Conservation (phyloP, 2,329 filamentous ascomycete species). For the Colletotrichum lentis region DNA sequence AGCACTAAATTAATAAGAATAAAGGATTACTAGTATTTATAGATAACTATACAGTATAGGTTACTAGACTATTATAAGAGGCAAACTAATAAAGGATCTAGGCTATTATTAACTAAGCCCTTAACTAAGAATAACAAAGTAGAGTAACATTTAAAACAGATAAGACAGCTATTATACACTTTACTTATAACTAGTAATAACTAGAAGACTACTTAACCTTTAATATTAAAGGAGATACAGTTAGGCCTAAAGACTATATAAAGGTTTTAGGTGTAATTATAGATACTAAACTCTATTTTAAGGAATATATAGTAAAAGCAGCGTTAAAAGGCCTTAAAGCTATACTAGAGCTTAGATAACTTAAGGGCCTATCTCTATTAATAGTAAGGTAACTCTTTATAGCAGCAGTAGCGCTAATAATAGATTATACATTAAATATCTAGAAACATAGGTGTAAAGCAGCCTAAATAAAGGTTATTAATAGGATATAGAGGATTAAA, state of each 20-base stretch:
- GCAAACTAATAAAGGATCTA: slow-evolving; percentile 39
- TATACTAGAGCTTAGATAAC: slow-evolving; percentile 30
- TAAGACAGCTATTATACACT: slow-evolving; percentile 42
- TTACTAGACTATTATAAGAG: slow-evolving; percentile 1
- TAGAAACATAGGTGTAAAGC: slow-evolving; percentile 3
- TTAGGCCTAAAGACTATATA: background rate
- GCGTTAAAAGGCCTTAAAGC: slow-evolving; percentile 36
- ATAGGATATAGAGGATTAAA: background rate
- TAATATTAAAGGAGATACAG: background rate
- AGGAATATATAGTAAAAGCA: slow-evolving; percentile 17
- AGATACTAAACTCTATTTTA: slow-evolving; percentile 37
- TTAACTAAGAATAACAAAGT: slow-evolving; percentile 41
- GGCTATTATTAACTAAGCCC: slow-evolving; percentile 39
- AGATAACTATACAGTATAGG: background rate
- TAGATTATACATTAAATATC: slow-evolving; percentile 3
- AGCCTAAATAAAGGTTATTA: slow-evolving; percentile 3
- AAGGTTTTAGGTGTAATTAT: background rate
- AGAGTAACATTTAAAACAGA: slow-evolving; percentile 42
- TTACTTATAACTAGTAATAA: slow-evolving; percentile 34
- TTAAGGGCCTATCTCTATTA: slow-evolving; percentile 7
- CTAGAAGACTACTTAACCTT: slow-evolving; percentile 37
- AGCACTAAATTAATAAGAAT: slow-evolving; percentile 42
- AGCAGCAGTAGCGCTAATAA: background rate
- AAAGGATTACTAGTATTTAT: slow-evolving; percentile 19
- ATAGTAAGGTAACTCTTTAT: slow-evolving; percentile 20